Percentiles rank a stretch among this genome's conserved stretches.
Evolutionary conservation across 2,329 filamentous ascomycete species (phyloP).

Genomic region (Botryotinia narcissicola): DNA sequence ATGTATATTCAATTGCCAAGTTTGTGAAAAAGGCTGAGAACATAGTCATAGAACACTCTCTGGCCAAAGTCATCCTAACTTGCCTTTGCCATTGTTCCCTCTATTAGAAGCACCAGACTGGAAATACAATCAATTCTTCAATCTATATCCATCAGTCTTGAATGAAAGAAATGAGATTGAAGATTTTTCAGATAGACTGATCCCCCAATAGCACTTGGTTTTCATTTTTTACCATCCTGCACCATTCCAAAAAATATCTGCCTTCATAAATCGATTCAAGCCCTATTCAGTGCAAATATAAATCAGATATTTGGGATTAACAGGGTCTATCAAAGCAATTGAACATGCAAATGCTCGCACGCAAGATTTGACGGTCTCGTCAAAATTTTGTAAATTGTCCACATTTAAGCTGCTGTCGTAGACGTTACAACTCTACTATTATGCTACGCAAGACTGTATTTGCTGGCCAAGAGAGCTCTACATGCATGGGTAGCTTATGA

Average conservation of each 20-base stretch:
- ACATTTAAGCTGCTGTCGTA: neutral
- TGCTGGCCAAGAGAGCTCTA: constrained; percentile 52
- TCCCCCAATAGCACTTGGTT: constrained; percentile 26
- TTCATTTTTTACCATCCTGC: constrained; percentile 28
- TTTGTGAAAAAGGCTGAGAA: neutral
- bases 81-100: neutral
- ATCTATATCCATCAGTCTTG: too few species aligned
- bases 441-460: neutral
- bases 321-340: constrained; percentile 32
- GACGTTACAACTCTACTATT: neutral
- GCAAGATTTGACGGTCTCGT: constrained; percentile 28
- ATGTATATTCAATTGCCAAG: neutral
- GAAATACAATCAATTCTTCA: neutral
- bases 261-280: constrained; percentile 29
- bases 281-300: constrained; percentile 14
- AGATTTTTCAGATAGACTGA: constrained; percentile 25
- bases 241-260: constrained; percentile 24
- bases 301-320: constrained; percentile 29
- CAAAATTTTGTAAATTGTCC: neutral
- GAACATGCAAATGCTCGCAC: constrained; percentile 32
- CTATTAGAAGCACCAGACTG: neutral
- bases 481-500: constrained; percentile 67
- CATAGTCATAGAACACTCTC: neutral
- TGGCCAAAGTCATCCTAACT: neutral
- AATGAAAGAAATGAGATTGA: too few species aligned